phyloP scores from a whole-genome alignment of 2,329 filamentous ascomycete species.

The Aureobasidium sp. region DNA sequence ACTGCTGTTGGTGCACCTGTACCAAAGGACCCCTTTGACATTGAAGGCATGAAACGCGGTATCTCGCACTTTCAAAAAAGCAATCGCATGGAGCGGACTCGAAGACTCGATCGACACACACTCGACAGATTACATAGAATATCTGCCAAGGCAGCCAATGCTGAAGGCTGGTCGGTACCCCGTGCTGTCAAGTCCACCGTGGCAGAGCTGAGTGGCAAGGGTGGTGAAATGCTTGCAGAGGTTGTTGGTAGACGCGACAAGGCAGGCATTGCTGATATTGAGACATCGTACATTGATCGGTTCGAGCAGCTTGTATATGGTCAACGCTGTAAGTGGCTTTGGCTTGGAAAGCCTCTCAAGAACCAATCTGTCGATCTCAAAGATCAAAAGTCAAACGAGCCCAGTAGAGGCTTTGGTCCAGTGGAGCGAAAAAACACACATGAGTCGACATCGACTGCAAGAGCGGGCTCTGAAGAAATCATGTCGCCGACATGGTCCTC shows the following conservation, averaged over 20 bases:
- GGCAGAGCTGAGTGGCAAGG: conserved; percentile 85
- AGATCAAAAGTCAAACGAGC: conserved; percentile 53
- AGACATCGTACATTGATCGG: conserved; percentile 80
- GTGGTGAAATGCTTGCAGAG: conserved; percentile 91
- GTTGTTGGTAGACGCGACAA: conserved; percentile 81
- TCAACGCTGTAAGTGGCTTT: conserved; percentile 85
- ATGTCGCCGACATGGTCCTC: conserved; percentile 3
- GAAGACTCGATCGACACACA: conserved; percentile 75
- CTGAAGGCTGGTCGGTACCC: conserved; percentile 86
- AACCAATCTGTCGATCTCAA: conserved; percentile 24
- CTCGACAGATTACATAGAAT: conserved; percentile 69
- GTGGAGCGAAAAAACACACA: conserved; percentile 42
- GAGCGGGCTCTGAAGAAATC: not conserved
- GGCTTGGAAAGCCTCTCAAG: conserved; percentile 82
- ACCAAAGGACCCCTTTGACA: conserved; percentile 84
- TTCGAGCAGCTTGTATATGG: conserved; percentile 74
- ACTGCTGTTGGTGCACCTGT: conserved; percentile 79
- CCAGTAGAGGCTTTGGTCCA: conserved; percentile 36
- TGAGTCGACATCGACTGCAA: not conserved
- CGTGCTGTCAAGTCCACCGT: conserved; percentile 93
- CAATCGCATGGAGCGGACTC: conserved; percentile 69
- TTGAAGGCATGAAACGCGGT: conserved; percentile 71
- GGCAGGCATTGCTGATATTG: conserved; percentile 82
- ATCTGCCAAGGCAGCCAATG: conserved; percentile 85
- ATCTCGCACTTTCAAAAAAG: conserved; percentile 86